phyloP scores from a whole-genome alignment of 331 rosid species.

The Pyrus hybrid region DNA sequence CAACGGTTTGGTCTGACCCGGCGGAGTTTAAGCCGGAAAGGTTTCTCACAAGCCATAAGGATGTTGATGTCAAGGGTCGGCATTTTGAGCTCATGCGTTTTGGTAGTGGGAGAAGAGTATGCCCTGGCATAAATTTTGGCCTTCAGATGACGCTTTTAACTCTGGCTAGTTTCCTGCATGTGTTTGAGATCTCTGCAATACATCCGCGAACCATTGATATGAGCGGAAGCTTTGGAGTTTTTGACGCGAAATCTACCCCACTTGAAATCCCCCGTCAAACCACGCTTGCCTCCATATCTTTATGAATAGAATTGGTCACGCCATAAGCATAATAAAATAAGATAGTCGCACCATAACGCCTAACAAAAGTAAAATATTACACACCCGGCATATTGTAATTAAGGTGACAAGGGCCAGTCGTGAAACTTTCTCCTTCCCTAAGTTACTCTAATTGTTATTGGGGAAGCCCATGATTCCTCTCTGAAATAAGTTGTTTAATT shows the following conservation, averaged over 20 bases:
- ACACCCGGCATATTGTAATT: no score
- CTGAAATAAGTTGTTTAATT: no score
- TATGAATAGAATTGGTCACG: background rate
- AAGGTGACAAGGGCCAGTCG: no score
- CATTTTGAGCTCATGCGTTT: conserved; percentile 47
- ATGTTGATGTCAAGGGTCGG: conserved; percentile 31
- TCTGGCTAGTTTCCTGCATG: conserved; percentile 37
- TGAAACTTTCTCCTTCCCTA: no score
- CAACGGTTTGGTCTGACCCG: conserved; percentile 39
- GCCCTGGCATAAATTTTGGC: conserved; percentile 34
- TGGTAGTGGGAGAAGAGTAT: conserved; percentile 41
- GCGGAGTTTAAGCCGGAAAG: conserved; percentile 41
- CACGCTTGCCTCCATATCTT: conserved; percentile 28
- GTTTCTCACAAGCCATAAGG: conserved; percentile 30
- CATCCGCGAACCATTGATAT: conserved; percentile 30
- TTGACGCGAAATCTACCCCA: conserved; percentile 25
- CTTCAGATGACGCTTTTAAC: conserved; percentile 33
- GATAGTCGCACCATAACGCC: no score
- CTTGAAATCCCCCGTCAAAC: conserved; percentile 29
- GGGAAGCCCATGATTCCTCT: no score
- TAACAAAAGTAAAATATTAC: no score
- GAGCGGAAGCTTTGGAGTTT: conserved; percentile 31
- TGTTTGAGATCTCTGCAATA: conserved; percentile 32
- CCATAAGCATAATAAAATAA: no score
- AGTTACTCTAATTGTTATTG: no score